Conservation (phyloP, 192 early-diverging fungal genomes). For the Coemansia sp. region DNA sequence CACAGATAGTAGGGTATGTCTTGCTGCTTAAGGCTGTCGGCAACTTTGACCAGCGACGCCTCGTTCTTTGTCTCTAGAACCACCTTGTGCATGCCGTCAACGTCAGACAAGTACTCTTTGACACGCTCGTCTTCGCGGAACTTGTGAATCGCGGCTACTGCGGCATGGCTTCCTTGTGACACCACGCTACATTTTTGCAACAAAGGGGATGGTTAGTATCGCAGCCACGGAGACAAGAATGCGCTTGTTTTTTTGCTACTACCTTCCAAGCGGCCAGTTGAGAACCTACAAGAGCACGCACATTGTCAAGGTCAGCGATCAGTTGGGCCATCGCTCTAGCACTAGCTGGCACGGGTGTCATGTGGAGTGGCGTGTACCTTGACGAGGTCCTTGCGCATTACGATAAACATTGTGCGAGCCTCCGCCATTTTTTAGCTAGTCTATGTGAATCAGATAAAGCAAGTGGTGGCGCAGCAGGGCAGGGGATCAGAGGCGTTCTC, state of each 20-base stretch:
- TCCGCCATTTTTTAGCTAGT: slow-evolving; percentile 41
- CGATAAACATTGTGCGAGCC: slow-evolving; percentile 74
- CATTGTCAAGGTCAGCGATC: neutral
- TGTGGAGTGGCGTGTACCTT: slow-evolving; percentile 51
- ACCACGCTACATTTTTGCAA: slow-evolving; percentile 56
- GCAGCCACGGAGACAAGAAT: neutral
- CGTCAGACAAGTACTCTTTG: slow-evolving; percentile 57
- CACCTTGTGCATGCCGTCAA: slow-evolving; percentile 76
- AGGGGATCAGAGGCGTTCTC: neutral
- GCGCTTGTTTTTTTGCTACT: slow-evolving; percentile 9
- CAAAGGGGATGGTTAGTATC: neutral
- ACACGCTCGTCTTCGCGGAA: slow-evolving; percentile 61
- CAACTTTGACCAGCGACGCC: slow-evolving; percentile 59
- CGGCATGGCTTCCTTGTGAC: slow-evolving; percentile 71
- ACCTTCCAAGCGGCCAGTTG: slow-evolving; percentile 70
- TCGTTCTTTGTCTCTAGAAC: slow-evolving; percentile 72
- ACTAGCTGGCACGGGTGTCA: neutral
- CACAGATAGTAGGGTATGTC: slow-evolving; percentile 64
- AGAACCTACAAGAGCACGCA: slow-evolving; percentile 29
- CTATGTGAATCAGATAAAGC: neutral
- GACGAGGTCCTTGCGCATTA: slow-evolving; percentile 73
- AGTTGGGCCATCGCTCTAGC: neutral
- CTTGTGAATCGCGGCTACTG: slow-evolving; percentile 63
- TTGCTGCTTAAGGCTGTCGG: slow-evolving; percentile 54
- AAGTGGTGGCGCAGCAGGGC: neutral